phyloP scores from a whole-genome alignment of 176 grass and related monocot genomes.

The Zizania latifolia region DNA sequence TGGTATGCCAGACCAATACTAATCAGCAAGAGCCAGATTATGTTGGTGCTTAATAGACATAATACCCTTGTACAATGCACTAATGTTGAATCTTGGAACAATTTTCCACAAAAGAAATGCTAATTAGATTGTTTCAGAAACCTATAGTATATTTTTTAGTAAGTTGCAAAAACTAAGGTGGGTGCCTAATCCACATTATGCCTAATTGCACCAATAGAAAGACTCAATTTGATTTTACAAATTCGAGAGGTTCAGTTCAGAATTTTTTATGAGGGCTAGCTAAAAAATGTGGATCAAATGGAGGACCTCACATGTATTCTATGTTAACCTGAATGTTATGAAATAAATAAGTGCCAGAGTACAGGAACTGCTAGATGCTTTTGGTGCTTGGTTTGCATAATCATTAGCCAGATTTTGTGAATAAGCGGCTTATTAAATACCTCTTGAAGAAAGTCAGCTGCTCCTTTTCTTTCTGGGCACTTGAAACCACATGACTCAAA shows the following conservation, averaged over 20 bases:
- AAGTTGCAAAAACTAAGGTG: not conserved
- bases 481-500: slow-evolving; percentile 74
- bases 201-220: not conserved
- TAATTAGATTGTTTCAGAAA: not conserved
- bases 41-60: not conserved
- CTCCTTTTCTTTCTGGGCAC: slow-evolving; percentile 72
- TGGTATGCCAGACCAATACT: not conserved
- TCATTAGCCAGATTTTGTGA: not conserved
- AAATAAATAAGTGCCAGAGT: not conserved
- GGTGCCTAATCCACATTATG: not conserved
- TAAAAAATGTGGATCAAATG: not conserved
- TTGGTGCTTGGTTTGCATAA: not conserved
- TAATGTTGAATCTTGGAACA: not conserved
- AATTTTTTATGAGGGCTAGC: not conserved
- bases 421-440: slow-evolving; percentile 29
- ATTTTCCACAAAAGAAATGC: not conserved
- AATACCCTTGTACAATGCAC: not conserved
- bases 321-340: not conserved
- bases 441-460: slow-evolving; percentile 82
- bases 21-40: not conserved
- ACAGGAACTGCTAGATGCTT: not conserved
- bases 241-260: not conserved
- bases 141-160: not conserved
- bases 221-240: not conserved
- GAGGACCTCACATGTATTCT: not conserved